Conservation (phyloP, 2,329 filamentous ascomycete species). For the Hirsutella rhossiliensis region DNA sequence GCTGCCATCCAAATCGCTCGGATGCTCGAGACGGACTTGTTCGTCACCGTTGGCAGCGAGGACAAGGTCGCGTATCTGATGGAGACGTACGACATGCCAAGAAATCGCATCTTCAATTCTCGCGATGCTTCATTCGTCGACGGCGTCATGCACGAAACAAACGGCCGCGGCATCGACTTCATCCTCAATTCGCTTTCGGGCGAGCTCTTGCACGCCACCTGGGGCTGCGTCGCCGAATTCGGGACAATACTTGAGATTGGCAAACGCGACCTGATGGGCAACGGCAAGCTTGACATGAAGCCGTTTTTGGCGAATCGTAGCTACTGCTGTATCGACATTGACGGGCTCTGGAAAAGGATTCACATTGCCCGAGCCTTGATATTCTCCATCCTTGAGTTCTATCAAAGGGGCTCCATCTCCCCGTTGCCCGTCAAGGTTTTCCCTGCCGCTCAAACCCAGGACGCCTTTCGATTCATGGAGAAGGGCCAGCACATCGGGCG, state of each 20-base stretch:
- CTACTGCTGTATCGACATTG: conserved; percentile 19
- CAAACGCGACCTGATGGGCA: conserved; percentile 19
- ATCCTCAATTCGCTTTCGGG: conserved; percentile 18
- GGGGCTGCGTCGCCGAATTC: conserved; percentile 20
- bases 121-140: conserved; percentile 13
- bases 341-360: not conserved
- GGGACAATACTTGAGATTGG: conserved; percentile 24
- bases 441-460: conserved; percentile 4
- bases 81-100: conserved; percentile 8
- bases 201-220: conserved; percentile 16
- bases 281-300: conserved; percentile 28
- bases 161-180: conserved; percentile 17
- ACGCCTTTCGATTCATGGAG: conserved; percentile 10
- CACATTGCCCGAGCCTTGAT: not conserved
- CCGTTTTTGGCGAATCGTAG: conserved; percentile 23
- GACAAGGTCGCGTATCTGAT: conserved; percentile 16
- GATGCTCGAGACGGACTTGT: conserved; percentile 11
- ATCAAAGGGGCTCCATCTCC: not conserved
- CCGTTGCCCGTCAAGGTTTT: conserved; percentile 6
- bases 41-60: conserved; percentile 14
- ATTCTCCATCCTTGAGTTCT: not conserved
- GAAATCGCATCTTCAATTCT: conserved; percentile 16
- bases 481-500: conserved; percentile 10
- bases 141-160: conserved; percentile 11
- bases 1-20: conserved; percentile 15